Base-by-base conservation (phyloP, 2,329 filamentous ascomycete species). In the Pseudogymnoascus sp. region DNA sequence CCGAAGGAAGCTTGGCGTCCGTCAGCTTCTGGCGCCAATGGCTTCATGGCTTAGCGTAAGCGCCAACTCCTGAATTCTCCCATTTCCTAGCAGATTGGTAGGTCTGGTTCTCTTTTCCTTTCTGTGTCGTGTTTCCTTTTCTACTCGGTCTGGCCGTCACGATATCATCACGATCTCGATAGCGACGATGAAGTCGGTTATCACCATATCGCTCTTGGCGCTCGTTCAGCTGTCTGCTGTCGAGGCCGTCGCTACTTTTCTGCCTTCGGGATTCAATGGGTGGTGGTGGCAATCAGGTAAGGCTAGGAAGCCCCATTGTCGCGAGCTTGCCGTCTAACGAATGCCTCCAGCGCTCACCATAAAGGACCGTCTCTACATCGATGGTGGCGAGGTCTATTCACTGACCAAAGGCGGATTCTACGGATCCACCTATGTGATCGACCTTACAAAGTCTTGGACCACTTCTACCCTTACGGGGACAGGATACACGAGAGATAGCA, bases 381-480 rank as follows among this genome's bases (percentile, higher is more conserved):
- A 55, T 5, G 45, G 45, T 2, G 45, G 45, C 4, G 45, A 55
- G 45, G 7, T 55, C 8, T 55, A 55, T 18, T 52, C 45, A 16
- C n/a, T 12, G 8, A 31, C 45, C 8, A 16, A 18, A 33, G 45
- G 45, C 25, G 25, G n/a, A 5, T 5, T 1, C 25, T 18, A 55
- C 18, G 25, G n/a, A 33, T 11, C 62, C 4, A 67, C 64, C 2
- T 37, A 65, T 7, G 63, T 63, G 5, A 66, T 66, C 21, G 65
- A 66, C 31, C 59, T 67, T 12, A 62, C 59, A 14, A 60, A 38
- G 12, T 65, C 63, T 2, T 67, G 65, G 65, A 62, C 63, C 3
- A 66, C 63, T n/a, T 62, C 65, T 3, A 63, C 64, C 16, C 8
- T 55, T 5, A 3, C 14, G n/a, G 45, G 45, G 12, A 55, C 45